Conservation (phyloP, 169 alveolate species). For the Plasmodium gonderi region DNA sequence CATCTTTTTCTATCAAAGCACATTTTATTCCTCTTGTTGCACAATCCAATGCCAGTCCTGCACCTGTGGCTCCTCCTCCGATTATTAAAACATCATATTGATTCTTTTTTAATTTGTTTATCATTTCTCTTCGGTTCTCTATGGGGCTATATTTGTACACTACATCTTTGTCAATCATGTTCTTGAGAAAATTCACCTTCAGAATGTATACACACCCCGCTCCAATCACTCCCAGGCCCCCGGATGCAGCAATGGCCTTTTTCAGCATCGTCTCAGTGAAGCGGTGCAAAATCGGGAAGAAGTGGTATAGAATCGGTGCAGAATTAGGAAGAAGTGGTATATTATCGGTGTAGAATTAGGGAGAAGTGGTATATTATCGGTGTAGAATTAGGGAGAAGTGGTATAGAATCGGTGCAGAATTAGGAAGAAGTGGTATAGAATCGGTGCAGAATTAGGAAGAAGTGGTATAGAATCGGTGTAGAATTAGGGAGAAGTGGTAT, state of each 20-base stretch:
- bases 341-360: no score
- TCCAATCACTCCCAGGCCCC: slow-evolving; percentile 20
- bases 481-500: no score
- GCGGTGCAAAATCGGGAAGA: no score
- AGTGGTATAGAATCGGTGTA: no score
- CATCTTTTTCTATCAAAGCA: slow-evolving; percentile 92
- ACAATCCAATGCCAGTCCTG: slow-evolving; percentile 93
- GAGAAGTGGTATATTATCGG: no score
- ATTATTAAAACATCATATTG: slow-evolving; percentile 89
- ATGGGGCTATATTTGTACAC: slow-evolving; percentile 73
- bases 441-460: no score
- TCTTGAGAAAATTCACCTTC: slow-evolving; percentile 66
- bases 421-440: no score
- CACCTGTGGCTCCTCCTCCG: slow-evolving; percentile 95
- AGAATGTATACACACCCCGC: slow-evolving; percentile 35
- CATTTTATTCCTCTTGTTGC: slow-evolving; percentile 94
- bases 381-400: no score
- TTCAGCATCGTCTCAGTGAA: slow-evolving; percentile 7
- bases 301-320: no score
- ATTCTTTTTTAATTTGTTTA: slow-evolving; percentile 78
- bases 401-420: no score
- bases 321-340: no score
- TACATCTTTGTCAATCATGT: slow-evolving; percentile 81
- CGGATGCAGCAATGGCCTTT: slow-evolving; percentile 1
- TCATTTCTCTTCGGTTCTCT: slow-evolving; percentile 78